phyloP scores from a whole-genome alignment of 306 rosid species.

The Lotus japonicus region DNA sequence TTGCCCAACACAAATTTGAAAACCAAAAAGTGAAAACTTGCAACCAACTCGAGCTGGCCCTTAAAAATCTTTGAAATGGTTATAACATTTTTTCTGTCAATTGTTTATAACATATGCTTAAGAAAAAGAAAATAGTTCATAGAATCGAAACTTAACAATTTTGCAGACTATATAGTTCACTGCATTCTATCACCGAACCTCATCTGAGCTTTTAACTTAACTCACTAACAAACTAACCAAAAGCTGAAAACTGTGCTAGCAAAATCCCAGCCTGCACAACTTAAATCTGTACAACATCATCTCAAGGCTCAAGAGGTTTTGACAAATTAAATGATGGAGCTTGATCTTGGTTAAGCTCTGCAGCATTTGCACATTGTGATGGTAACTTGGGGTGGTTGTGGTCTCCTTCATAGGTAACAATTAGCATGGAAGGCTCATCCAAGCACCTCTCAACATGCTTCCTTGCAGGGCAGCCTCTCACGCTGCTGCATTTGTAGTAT shows the following conservation, averaged over 20 bases:
- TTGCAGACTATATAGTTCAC: constrained; percentile 40
- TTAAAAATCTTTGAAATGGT: constrained; percentile 37
- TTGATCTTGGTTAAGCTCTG: constrained; percentile 32
- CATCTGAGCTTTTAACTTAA: constrained; percentile 18
- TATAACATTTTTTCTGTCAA: background rate
- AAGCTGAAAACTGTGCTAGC: constrained; percentile 29
- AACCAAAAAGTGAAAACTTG: too few species aligned
- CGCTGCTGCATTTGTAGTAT: constrained; percentile 98
- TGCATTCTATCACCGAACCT: constrained; percentile 2
- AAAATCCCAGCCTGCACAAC: constrained; percentile 38
- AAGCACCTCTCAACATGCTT: constrained; percentile 97
- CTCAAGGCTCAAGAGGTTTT: constrained; percentile 37
- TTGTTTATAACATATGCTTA: constrained; percentile 27
- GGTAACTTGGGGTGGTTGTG: constrained; percentile 83
- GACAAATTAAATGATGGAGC: constrained; percentile 22
- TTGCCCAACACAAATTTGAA: too few species aligned
- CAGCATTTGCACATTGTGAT: constrained; percentile 62
- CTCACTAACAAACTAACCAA: constrained; percentile 28
- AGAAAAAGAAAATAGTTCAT: constrained; percentile 32
- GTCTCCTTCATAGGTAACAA: constrained; percentile 95
- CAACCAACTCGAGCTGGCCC: too few species aligned
- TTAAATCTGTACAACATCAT: constrained; percentile 65
- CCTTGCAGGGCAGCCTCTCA: constrained; percentile 99
- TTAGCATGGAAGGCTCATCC: constrained; percentile 93
- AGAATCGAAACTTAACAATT: constrained; percentile 36